Percentiles rank a stretch among this genome's conserved stretches.
Evolutionary conservation across 2,329 filamentous ascomycete genomes (phyloP).

Genomic region (Aspergillus sergii): DNA sequence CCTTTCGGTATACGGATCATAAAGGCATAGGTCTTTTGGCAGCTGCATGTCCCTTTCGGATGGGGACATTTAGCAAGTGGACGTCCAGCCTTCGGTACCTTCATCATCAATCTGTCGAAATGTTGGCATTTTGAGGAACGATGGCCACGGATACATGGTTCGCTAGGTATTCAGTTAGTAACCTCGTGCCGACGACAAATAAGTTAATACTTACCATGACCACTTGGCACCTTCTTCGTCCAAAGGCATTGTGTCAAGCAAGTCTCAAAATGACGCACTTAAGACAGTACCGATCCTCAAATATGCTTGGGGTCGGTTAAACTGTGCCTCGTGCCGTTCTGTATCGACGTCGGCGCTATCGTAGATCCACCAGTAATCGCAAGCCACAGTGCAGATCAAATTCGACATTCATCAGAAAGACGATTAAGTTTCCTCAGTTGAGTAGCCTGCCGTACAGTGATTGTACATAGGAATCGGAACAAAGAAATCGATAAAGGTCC

Average conservation of each 20-base stretch:
- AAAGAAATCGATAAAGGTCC: background rate
- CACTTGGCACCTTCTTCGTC: conserved; percentile 50
- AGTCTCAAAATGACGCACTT: background rate
- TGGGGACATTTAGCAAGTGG: conserved; percentile 52
- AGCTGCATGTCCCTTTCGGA: conserved; percentile 45
- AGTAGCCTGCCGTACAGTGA: background rate
- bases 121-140: conserved; percentile 54
- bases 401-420: background rate
- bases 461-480: background rate
- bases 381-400: background rate
- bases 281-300: background rate
- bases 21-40: conserved; percentile 45
- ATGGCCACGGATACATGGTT: conserved; percentile 53
- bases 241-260: conserved; percentile 40
- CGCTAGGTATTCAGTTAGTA: conserved; percentile 30
- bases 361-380: background rate
- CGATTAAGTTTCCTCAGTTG: background rate
- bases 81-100: conserved; percentile 52
- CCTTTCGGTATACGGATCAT: conserved; percentile 51
- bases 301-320: background rate
- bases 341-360: background rate
- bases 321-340: background rate
- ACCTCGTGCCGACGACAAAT: background rate
- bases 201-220: conserved; percentile 43
- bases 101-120: conserved; percentile 52